Evolutionary conservation across 805 yeast genomes (phyloP), one percentile per base, ranked within the genome.

Genomic region (Metschnikowia shivogae): DNA sequence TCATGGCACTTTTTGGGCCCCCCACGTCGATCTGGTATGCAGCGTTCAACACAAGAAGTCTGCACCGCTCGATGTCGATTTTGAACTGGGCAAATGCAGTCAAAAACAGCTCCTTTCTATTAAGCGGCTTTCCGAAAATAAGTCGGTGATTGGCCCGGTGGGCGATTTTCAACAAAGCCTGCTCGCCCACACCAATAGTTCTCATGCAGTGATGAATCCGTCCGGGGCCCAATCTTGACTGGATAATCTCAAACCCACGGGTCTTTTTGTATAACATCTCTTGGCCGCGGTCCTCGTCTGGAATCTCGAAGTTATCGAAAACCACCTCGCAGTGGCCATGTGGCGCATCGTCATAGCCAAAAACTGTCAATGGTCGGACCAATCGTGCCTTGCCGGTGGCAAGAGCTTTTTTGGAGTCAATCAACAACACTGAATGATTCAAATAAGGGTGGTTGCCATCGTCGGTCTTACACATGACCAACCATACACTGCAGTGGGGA

Each of bases 191-290:
- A 5, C 86, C 86, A 50, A 81, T 68, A 27, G 76, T 61, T 57
- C 86, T 67, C 86, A 81, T 80, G 61, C 86, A 81, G 60, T 81
- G 86, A 60, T 81, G 86, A 51, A 81, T 77, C 58, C 86, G 67
- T n/a, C 86, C 86, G 1, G 86, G 85, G 1, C 86, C 86, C 34
- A 81, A 67, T 45, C 86, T 70, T 19, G 82, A 78, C 60, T 81
- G 86, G 53, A 81, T 78, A 50, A 81, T 68, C 48, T 77, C 81
- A 56, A 81, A 81, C 1, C 86, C 87, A 45, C 73, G 70, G 24
- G 86, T 85, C 12, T 45, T 60, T 24, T 63, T 69, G 8, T 73
- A 74, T 44, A 74, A 63, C 1, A 76, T 56, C 19, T 48, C 55
- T 45, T 78, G 64, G n/a, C 64, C 58, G 59, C 68, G 74, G 42